phyloP scores from a whole-genome alignment of 2,329 filamentous ascomycete genomes.

The Microdochium bolleyi region DNA sequence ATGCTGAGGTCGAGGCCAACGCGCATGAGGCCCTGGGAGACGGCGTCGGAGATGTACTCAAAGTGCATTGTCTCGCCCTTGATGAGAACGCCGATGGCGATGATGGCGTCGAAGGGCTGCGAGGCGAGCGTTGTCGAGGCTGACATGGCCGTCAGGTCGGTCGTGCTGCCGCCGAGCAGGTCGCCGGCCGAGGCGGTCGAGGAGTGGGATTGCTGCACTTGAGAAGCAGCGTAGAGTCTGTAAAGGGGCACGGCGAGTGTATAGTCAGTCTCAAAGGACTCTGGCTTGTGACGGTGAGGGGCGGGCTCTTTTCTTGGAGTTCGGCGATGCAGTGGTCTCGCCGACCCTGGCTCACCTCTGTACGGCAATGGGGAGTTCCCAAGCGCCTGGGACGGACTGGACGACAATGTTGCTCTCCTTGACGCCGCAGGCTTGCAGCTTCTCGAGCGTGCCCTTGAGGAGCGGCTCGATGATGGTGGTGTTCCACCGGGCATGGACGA shows the following conservation, averaged over 20 bases:
- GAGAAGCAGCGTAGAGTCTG: conserved; percentile 77
- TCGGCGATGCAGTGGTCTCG: too few species aligned
- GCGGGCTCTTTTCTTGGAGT: conserved; percentile 5
- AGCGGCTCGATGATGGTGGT: conserved; percentile 78
- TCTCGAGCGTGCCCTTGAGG: conserved; percentile 70
- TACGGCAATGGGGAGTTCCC: conserved; percentile 87
- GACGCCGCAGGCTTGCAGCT: conserved; percentile 72
- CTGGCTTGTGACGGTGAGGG: conserved; percentile 1
- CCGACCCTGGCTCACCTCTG: conserved; percentile 59
- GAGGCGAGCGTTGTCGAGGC: conserved; percentile 31
- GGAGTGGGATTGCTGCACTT: conserved; percentile 66
- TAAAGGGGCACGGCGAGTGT: conserved; percentile 2
- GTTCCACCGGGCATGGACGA: conserved; percentile 97
- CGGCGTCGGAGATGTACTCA: conserved; percentile 92
- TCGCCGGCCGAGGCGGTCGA: conserved; percentile 62
- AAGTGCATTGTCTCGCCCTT: conserved; percentile 99
- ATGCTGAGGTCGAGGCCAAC: conserved; percentile 84
- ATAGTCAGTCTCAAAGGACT: conserved; percentile 1
- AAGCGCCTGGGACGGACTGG: conserved; percentile 86
- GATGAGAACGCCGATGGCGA: conserved; percentile 92
- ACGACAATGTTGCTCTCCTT: conserved; percentile 80
- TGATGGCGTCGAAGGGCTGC: conserved; percentile 81
- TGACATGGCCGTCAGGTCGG: conserved; percentile 50
- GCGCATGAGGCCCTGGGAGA: conserved; percentile 88
- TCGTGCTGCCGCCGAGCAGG: conserved; percentile 60